A percentile compares a stretch with the other conserved stretches of the same genome.
Evolutionary conservation across 805 yeast genomes (phyloP).

Genomic region (Ogataea sp.): DNA sequence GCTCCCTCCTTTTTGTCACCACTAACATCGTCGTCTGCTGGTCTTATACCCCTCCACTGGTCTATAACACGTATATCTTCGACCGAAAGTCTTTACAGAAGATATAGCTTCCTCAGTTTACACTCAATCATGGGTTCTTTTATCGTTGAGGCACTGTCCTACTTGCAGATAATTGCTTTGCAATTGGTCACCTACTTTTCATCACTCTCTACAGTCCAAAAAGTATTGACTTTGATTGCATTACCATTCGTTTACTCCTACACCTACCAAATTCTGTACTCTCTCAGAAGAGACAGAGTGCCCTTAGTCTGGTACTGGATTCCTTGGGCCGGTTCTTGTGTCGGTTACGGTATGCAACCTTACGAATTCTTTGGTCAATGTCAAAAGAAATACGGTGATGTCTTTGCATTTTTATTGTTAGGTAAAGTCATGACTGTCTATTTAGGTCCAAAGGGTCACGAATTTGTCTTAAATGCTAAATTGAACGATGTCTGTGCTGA

Average conservation of each 20-base stretch:
- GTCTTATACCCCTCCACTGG: too few relatives aligned
- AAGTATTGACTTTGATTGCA: conserved; percentile 25
- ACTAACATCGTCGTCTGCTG: too few relatives aligned
- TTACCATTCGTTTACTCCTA: conserved; percentile 61
- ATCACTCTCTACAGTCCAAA: conserved; percentile 17
- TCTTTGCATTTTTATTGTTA: conserved; percentile 79
- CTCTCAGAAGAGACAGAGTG: conserved; percentile 72
- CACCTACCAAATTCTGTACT: conserved; percentile 58
- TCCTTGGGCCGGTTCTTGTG: conserved; percentile 94
- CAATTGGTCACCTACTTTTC: conserved; percentile 7
- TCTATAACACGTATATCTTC: too few relatives aligned
- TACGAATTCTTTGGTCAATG: conserved; percentile 79
- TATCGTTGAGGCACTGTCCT: background rate
- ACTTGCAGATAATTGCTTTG: background rate
- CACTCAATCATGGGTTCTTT: conserved; percentile 1
- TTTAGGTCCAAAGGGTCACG: conserved; percentile 96
- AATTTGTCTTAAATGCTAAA: conserved; percentile 88
- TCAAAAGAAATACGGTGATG: conserved; percentile 83
- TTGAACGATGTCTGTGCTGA: conserved; percentile 89
- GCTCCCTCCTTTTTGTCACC: too few relatives aligned
- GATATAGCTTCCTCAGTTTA: too few relatives aligned
- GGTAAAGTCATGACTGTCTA: conserved; percentile 94
- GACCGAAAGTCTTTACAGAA: too few relatives aligned
- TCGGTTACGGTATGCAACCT: conserved; percentile 86
- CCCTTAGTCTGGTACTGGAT: conserved; percentile 89